phyloP scores from a whole-genome alignment of 257 asterid species.

The Mentha longifolia region DNA sequence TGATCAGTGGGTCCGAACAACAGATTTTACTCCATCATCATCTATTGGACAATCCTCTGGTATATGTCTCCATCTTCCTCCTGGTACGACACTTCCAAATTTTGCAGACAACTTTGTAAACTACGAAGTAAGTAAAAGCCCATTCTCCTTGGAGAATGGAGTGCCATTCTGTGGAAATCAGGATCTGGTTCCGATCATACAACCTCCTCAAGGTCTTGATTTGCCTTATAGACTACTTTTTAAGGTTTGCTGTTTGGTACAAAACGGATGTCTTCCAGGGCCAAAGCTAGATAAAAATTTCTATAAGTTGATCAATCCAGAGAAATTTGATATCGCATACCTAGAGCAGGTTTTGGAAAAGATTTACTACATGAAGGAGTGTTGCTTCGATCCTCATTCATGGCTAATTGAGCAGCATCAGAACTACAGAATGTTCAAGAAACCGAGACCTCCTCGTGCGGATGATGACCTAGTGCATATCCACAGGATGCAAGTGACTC shows the following conservation, averaged over 20 bases:
- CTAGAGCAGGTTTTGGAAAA: slow-evolving; percentile 75
- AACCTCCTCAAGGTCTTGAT: slow-evolving; percentile 48
- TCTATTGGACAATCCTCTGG: slow-evolving; percentile 89
- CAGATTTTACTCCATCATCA: slow-evolving; percentile 64
- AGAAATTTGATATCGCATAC: slow-evolving; percentile 30
- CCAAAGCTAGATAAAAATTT: slow-evolving; percentile 56
- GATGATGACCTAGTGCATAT: slow-evolving; percentile 77
- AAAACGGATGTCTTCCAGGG: slow-evolving; percentile 83
- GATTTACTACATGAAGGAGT: slow-evolving; percentile 61
- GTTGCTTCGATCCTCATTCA: slow-evolving; percentile 77
- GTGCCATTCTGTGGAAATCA: slow-evolving; percentile 44
- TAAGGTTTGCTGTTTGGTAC: slow-evolving; percentile 70
- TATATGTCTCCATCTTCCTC: slow-evolving; percentile 68
- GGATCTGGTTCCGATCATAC: slow-evolving; percentile 70
- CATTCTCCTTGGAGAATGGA: slow-evolving; percentile 49
- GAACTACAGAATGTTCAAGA: slow-evolving; percentile 41
- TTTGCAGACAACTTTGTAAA: slow-evolving; percentile 54
- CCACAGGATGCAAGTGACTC: slow-evolving; percentile 88
- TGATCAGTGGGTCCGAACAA: slow-evolving; percentile 91
- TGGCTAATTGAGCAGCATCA: slow-evolving; percentile 67
- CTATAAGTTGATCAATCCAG: slow-evolving; percentile 64
- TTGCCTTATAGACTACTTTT: slow-evolving; percentile 71
- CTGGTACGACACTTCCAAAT: slow-evolving; percentile 56
- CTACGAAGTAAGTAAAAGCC: slow-evolving; percentile 53
- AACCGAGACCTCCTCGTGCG: slow-evolving; percentile 63